Conservation (phyloP, 768 basidiomycete species). For the Guyanaporus albipodus region DNA sequence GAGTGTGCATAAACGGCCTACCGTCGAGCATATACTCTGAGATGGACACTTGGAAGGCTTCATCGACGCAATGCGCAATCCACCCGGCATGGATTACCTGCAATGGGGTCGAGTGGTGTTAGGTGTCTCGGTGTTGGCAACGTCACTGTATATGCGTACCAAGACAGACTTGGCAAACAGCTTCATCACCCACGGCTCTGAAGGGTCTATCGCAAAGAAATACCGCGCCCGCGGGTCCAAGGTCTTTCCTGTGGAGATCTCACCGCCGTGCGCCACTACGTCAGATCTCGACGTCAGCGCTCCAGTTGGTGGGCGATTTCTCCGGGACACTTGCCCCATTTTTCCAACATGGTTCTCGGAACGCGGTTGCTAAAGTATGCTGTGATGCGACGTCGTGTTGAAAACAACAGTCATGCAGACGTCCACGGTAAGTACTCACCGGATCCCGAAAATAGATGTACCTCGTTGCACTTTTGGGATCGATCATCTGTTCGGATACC, state of each 20-base stretch:
- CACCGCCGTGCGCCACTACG: slow-evolving; percentile 25
- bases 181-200: slow-evolving; percentile 27
- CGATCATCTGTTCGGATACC: background rate
- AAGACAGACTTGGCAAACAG: slow-evolving; percentile 26
- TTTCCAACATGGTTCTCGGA: slow-evolving; percentile 16
- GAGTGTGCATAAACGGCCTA: slow-evolving; percentile 11
- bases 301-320: background rate
- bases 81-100: slow-evolving; percentile 31
- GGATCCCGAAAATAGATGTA: slow-evolving; percentile 20
- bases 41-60: slow-evolving; percentile 25
- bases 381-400: slow-evolving; percentile 1
- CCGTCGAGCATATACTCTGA: slow-evolving; percentile 30
- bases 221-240: slow-evolving; percentile 20
- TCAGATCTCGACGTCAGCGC: background rate
- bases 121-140: no score
- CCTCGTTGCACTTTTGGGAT: background rate
- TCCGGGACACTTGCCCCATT: slow-evolving; percentile 24
- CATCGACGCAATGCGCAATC: slow-evolving; percentile 28
- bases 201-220: slow-evolving; percentile 28
- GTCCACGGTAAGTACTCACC: slow-evolving; percentile 10
- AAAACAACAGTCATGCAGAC: background rate
- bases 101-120: background rate
- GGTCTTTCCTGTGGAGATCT: slow-evolving; percentile 10
- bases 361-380: slow-evolving; percentile 30
- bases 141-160: slow-evolving; percentile 21